phyloP scores from a whole-genome alignment of 192 early-diverging fungal species.

The Mortierella alpina region DNA sequence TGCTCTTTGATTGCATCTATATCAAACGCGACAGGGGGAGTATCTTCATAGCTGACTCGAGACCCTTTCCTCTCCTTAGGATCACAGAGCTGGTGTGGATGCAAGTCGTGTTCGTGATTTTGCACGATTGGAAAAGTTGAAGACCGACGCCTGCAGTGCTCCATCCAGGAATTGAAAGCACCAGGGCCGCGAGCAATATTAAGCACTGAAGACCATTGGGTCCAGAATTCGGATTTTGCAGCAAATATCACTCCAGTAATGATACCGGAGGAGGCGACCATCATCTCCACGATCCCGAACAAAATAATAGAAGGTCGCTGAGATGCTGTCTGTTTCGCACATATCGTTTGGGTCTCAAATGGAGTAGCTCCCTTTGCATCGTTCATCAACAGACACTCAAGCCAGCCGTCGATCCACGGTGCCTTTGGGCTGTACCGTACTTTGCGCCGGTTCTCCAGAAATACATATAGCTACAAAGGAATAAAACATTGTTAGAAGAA shows the following conservation, averaged over 20 bases:
- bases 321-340: constrained; percentile 2
- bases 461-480: constrained; percentile 36
- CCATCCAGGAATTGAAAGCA: not conserved
- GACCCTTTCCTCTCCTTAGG: constrained; percentile 12
- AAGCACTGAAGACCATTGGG: constrained; percentile 23
- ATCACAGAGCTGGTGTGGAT: not conserved
- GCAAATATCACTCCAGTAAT: constrained; percentile 26
- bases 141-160: too few species aligned
- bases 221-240: constrained; percentile 41
- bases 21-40: not conserved
- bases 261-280: constrained; percentile 30
- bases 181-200: constrained; percentile 13
- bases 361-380: not conserved
- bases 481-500: too few species aligned
- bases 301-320: constrained; percentile 37
- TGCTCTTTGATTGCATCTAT: not conserved
- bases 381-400: not conserved
- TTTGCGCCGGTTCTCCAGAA: constrained; percentile 16
- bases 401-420: constrained; percentile 27
- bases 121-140: too few species aligned
- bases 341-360: constrained; percentile 22
- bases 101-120: not conserved
- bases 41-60: constrained; percentile 17
- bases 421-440: not conserved
- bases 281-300: constrained; percentile 28